These are phyloP conservation scores for Sporothrix protearum DNA, from an alignment of 2,329 filamentous ascomycete species.

Conservation along the genomic window DNA sequence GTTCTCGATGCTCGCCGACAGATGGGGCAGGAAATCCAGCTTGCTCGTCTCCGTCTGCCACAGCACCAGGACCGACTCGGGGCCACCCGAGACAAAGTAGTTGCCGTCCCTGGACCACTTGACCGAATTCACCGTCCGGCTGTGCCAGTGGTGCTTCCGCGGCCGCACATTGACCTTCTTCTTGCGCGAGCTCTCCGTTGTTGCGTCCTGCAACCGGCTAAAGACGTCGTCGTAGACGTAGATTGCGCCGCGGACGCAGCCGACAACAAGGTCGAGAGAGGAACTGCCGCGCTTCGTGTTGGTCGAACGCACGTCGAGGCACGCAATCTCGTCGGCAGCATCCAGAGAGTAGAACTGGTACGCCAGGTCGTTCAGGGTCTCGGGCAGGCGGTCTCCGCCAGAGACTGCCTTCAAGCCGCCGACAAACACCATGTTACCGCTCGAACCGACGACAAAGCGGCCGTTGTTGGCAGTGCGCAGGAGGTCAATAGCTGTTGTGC, in stretches of 20 bases:
- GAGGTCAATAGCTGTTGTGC: conserved; percentile 40
- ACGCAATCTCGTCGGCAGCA: conserved; percentile 61
- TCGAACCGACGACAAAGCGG: conserved; percentile 55
- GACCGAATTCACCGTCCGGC: conserved; percentile 73
- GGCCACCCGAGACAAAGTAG: conserved; percentile 89
- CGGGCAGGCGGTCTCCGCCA: conserved; percentile 33
- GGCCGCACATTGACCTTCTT: conserved; percentile 48
- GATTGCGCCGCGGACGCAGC: conserved; percentile 71
- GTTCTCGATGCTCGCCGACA: conserved; percentile 79
- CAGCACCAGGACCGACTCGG: conserved; percentile 81
- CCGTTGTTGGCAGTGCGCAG: conserved; percentile 52
- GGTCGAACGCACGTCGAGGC: conserved; percentile 58
- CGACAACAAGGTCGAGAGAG: conserved; percentile 63
- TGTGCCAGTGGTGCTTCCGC: conserved; percentile 85
- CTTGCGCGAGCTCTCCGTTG: conserved; percentile 40
- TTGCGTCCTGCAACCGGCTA: conserved; percentile 49
- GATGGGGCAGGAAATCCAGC: conserved; percentile 81
- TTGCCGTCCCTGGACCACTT: conserved; percentile 94
- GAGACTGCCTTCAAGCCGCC: conserved; percentile 46
- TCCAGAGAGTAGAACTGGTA: conserved; percentile 60
- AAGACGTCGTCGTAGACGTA: conserved; percentile 77
- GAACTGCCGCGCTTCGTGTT: conserved; percentile 34
- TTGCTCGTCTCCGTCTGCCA: conserved; percentile 91
- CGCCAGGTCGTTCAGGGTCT: conserved; percentile 42
- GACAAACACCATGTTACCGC: conserved; percentile 55